A percentile compares a stretch with the other conserved stretches of the same genome.
phyloP scores from a whole-genome alignment of 257 asterid species.

The Solanum gandarillasii region DNA sequence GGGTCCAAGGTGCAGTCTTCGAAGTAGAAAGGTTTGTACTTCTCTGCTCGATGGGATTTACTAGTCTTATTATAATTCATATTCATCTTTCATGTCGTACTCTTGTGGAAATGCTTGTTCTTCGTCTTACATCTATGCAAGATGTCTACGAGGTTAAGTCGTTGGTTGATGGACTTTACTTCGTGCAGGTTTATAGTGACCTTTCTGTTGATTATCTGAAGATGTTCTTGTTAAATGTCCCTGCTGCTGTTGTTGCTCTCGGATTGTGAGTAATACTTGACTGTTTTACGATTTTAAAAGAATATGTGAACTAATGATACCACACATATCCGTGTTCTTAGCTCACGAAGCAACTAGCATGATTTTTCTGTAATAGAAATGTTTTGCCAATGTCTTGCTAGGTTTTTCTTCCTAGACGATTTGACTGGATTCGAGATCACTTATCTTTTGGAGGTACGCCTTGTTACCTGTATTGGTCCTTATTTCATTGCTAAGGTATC shows the following conservation, averaged over 20 bases:
- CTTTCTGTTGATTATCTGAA: conserved; percentile 85
- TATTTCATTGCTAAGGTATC: neutral
- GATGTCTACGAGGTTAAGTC: neutral
- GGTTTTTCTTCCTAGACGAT: conserved; percentile 97
- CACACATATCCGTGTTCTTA: neutral
- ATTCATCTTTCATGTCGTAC: conserved; percentile 1
- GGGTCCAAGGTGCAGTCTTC: conserved; percentile 99
- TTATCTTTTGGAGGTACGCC: conserved; percentile 77
- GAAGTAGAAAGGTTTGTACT: conserved; percentile 69
- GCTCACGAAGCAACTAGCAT: neutral
- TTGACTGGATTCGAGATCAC: conserved; percentile 91
- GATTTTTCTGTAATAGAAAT: neutral
- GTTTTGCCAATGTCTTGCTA: conserved; percentile 5
- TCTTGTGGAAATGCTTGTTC: neutral
- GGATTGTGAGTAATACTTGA: conserved; percentile 61
- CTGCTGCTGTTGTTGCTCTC: conserved; percentile 83
- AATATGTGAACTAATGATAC: neutral
- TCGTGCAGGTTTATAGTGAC: conserved; percentile 83
- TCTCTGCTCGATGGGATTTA: neutral
- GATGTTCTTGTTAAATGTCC: conserved; percentile 88
- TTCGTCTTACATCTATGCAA: neutral
- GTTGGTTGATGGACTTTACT: neutral
- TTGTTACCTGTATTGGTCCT: neutral
- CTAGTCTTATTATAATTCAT: neutral
- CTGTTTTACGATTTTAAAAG: neutral